A percentile compares a stretch with the other conserved stretches of the same genome.
Conservation (phyloP, 441 rosid genomes). For the Syzygium malaccense region DNA sequence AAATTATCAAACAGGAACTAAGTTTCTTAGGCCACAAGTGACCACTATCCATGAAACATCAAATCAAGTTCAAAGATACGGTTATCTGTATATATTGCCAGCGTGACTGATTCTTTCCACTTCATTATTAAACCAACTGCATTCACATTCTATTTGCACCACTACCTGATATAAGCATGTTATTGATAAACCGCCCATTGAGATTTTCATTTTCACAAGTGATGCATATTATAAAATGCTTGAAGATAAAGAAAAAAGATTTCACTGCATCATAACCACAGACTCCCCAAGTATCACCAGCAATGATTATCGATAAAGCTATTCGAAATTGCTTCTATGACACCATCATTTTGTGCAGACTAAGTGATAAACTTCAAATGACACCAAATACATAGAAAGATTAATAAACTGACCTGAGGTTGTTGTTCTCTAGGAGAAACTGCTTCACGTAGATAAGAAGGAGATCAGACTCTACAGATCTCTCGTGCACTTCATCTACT, state of each 20-base stretch:
- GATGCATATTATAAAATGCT: neutral
- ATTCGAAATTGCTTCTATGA: neutral
- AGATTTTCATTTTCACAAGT: neutral
- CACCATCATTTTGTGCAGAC: neutral
- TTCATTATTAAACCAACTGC: neutral
- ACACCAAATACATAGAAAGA: neutral
- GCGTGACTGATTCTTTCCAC: neutral
- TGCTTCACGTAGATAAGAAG: conserved; percentile 85
- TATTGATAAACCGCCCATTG: neutral
- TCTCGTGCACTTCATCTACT: conserved; percentile 98
- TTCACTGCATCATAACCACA: neutral
- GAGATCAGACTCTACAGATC: conserved; percentile 93
- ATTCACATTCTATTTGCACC: neutral
- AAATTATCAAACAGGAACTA: neutral
- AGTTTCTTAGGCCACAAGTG: neutral
- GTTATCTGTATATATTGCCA: neutral
- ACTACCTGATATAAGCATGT: neutral
- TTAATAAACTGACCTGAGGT: conserved; percentile 49
- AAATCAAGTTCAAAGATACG: neutral
- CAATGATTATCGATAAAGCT: neutral
- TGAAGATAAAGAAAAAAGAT: neutral
- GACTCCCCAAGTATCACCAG: neutral
- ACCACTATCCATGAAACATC: neutral
- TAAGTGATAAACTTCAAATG: neutral
- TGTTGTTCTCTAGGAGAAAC: conserved; percentile 60